A percentile compares a stretch with the other conserved stretches of the same genome.
These are phyloP conservation scores for Miscanthus lutarioriparius DNA, from an alignment of 176 grass and related monocot genomes.

Conservation along the genomic window DNA sequence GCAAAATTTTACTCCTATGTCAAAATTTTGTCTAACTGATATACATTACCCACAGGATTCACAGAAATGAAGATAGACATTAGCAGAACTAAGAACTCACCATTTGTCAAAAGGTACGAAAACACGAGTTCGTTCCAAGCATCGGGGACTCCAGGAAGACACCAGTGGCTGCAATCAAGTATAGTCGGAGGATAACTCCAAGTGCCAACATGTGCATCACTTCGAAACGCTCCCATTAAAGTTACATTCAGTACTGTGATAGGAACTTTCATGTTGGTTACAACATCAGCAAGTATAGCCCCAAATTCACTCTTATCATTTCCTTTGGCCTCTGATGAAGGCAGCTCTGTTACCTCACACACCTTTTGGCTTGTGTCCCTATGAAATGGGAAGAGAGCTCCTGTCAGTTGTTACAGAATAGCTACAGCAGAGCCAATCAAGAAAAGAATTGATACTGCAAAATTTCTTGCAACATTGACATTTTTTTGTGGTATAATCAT, in stretches of 20 bases:
- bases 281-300: slow-evolving; percentile 68
- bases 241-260: slow-evolving; percentile 83
- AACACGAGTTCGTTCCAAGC: slow-evolving; percentile 92
- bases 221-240: slow-evolving; percentile 77
- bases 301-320: slow-evolving; percentile 81
- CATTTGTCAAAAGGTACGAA: slow-evolving; percentile 72
- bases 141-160: slow-evolving; percentile 94
- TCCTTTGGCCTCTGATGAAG: slow-evolving; percentile 68
- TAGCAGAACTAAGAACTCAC: slow-evolving; percentile 47
- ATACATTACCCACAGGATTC: background rate
- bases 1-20: background rate
- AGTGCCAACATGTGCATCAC: slow-evolving; percentile 86
- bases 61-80: slow-evolving; percentile 16
- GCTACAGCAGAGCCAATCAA: background rate
- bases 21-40: background rate
- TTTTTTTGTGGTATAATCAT: slow-evolving; percentile 2
- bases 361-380: slow-evolving; percentile 71
- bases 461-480: background rate
- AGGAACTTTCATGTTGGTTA: slow-evolving; percentile 50
- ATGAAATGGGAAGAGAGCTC: slow-evolving; percentile 1
- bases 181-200: slow-evolving; percentile 89
- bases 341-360: slow-evolving; percentile 80
- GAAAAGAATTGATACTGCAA: background rate
- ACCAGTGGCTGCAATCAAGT: slow-evolving; percentile 98
- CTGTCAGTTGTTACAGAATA: slow-evolving; percentile 41